These are phyloP conservation scores for Vigna nakashimae DNA, from an alignment of 306 rosid genomes.

Conservation along the genomic window DNA sequence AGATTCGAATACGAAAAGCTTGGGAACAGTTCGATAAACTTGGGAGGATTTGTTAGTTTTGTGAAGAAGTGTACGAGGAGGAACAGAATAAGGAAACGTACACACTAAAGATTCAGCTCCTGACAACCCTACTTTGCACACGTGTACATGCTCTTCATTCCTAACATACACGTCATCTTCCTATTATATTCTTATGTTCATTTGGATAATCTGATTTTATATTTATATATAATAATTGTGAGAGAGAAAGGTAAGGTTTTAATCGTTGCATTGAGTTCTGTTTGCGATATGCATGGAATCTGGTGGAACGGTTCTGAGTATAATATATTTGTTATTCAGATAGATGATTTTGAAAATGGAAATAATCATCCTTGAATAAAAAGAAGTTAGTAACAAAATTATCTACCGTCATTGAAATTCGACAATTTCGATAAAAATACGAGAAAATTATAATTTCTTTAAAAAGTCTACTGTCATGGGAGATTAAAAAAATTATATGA, in stretches of 20 bases:
- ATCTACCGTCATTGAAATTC: background rate
- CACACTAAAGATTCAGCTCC: slow-evolving; percentile 39
- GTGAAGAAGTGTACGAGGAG: slow-evolving; percentile 32
- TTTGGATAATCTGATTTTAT: background rate
- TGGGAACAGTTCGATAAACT: slow-evolving; percentile 7
- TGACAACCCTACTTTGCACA: slow-evolving; percentile 39
- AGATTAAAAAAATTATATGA: background rate
- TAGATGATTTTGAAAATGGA: background rate
- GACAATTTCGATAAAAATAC: background rate
- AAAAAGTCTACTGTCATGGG: background rate
- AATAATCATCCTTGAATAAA: background rate
- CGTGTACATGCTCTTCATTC: slow-evolving; percentile 29
- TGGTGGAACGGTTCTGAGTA: background rate
- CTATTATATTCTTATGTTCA: background rate
- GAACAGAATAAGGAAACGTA: slow-evolving; percentile 43
- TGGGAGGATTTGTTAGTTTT: slow-evolving; percentile 8
- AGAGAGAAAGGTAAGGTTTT: background rate
- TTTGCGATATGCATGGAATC: background rate
- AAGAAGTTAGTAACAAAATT: background rate
- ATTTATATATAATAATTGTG: background rate
- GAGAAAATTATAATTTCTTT: background rate
- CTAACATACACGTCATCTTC: background rate
- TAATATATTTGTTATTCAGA: background rate
- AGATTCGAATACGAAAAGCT: slow-evolving; percentile 41
- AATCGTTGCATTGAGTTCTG: background rate